Evolutionary conservation across 306 rosid species (phyloP).

Genomic region (Inga oerstediana): DNA sequence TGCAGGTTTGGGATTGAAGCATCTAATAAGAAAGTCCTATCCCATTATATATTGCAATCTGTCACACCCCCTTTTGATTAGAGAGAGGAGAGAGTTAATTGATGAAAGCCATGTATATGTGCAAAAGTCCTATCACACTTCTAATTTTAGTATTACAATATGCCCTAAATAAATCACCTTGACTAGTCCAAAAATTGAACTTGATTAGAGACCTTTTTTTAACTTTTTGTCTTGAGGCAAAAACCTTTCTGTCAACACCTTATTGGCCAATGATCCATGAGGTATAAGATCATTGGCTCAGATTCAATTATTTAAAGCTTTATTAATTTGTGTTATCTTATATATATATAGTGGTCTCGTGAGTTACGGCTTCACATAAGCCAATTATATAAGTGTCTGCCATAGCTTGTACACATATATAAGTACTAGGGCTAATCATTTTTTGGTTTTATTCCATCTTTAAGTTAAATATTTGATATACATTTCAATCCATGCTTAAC

Average conservation of each 20-base stretch:
- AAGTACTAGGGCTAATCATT: conserved; percentile 26
- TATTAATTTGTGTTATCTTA: neutral
- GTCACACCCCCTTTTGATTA: conserved; percentile 36
- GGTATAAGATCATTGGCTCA: conserved; percentile 20
- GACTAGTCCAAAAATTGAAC: conserved; percentile 65
- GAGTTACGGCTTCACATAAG: conserved; percentile 17
- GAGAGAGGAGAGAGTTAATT: neutral
- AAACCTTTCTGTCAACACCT: conserved; percentile 31
- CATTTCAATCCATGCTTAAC: neutral
- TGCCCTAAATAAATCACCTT: conserved; percentile 57
- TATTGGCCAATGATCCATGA: conserved; percentile 34
- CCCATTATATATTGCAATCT: conserved; percentile 23
- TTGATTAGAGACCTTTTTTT: conserved; percentile 46
- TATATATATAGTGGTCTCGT: neutral
- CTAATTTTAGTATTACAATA: conserved; percentile 50
- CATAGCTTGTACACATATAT: conserved; percentile 22
- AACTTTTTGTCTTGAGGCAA: conserved; percentile 25
- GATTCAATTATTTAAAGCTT: conserved; percentile 11
- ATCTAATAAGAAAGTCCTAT: conserved; percentile 44
- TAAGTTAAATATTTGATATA: neutral
- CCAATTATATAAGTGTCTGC: conserved; percentile 25
- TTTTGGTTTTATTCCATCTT: conserved; percentile 25
- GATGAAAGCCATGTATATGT: conserved; percentile 36
- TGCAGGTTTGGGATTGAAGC: conserved; percentile 35
- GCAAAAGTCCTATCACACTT: conserved; percentile 45